These are phyloP conservation scores for Tetracladium setigerum DNA, from an alignment of 495 filamentous ascomycete species.

Conservation along the genomic window DNA sequence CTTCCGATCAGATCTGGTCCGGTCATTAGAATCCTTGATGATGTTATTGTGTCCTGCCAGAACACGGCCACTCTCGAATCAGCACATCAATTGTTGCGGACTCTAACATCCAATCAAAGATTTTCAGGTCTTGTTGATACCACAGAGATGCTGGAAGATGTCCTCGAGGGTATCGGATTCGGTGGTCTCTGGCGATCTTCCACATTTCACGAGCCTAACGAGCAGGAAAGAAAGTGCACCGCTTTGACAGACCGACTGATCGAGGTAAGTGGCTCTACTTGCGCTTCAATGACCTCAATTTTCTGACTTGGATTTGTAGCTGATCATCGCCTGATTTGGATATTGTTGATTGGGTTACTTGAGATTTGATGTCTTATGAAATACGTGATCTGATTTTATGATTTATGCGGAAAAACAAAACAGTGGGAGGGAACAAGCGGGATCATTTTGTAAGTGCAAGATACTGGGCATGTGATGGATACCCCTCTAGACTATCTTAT, in stretches of 20 bases:
- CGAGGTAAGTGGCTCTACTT: slow-evolving; percentile 31
- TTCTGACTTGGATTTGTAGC: slow-evolving; percentile 4
- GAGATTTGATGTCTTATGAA: too few relatives aligned
- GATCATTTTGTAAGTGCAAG: too few relatives aligned
- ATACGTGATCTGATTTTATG: too few relatives aligned
- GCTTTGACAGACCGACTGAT: slow-evolving; percentile 49
- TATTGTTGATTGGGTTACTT: too few relatives aligned
- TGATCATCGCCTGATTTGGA: slow-evolving; percentile 18
- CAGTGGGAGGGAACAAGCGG: too few relatives aligned
- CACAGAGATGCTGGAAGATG: slow-evolving; percentile 31
- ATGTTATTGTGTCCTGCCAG: slow-evolving; percentile 46
- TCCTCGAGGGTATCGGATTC: slow-evolving; percentile 49
- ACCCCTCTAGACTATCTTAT: too few relatives aligned
- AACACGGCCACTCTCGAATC: slow-evolving; percentile 39
- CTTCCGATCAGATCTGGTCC: slow-evolving; percentile 33
- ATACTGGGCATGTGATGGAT: too few relatives aligned
- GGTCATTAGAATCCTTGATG: slow-evolving; percentile 43
- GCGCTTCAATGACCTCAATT: background rate
- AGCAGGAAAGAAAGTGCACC: slow-evolving; percentile 42
- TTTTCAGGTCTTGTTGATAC: slow-evolving; percentile 32
- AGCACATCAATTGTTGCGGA: slow-evolving; percentile 43
- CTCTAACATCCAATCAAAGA: slow-evolving; percentile 37
- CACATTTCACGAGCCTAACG: slow-evolving; percentile 35
- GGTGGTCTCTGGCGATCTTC: slow-evolving; percentile 44
- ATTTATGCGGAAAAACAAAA: too few relatives aligned